A percentile compares a stretch with the other conserved stretches of the same genome.
Conservation (phyloP, 2,329 filamentous ascomycete species). For the Scortechinia acanthostroma region DNA sequence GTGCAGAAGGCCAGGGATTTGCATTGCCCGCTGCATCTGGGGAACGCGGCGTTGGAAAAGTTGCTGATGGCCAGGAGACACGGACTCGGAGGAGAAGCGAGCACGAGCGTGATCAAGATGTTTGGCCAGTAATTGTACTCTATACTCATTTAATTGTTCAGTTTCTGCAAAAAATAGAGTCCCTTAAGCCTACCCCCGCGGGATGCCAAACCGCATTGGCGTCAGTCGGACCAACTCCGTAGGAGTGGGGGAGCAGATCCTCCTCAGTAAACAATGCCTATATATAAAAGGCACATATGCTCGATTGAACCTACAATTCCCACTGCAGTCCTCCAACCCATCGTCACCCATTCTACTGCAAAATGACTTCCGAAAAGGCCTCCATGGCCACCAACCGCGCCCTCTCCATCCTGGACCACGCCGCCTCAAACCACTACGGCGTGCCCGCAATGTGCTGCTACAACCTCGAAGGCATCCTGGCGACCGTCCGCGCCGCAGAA, state of each 20-base stretch:
- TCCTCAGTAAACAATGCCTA: too few relatives aligned
- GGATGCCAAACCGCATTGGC: too few relatives aligned
- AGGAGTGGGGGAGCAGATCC: not conserved
- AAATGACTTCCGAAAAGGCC: too few relatives aligned
- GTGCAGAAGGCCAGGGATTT: conserved; percentile 29
- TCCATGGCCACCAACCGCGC: conserved; percentile 37
- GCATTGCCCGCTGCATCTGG: conserved; percentile 24
- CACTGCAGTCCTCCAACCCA: too few relatives aligned
- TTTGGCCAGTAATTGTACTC: not conserved
- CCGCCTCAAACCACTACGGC: conserved; percentile 44
- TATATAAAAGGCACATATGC: too few relatives aligned
- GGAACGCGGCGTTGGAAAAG: conserved; percentile 22
- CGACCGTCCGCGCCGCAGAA: conserved; percentile 63
- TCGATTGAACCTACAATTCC: too few relatives aligned
- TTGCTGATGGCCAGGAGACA: conserved; percentile 18
- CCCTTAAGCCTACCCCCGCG: too few relatives aligned
- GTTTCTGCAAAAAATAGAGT: too few relatives aligned
- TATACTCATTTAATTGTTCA: too few relatives aligned
- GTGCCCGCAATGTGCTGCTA: conserved; percentile 57
- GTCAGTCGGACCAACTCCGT: not conserved
- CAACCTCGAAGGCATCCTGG: conserved; percentile 66
- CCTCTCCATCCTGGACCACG: conserved; percentile 47
- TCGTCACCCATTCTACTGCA: too few relatives aligned
- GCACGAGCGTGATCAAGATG: not conserved
- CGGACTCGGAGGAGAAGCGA: conserved; percentile 13